Conservation (phyloP, 2,329 filamentous ascomycete genomes). For the Capronia epimyces region DNA sequence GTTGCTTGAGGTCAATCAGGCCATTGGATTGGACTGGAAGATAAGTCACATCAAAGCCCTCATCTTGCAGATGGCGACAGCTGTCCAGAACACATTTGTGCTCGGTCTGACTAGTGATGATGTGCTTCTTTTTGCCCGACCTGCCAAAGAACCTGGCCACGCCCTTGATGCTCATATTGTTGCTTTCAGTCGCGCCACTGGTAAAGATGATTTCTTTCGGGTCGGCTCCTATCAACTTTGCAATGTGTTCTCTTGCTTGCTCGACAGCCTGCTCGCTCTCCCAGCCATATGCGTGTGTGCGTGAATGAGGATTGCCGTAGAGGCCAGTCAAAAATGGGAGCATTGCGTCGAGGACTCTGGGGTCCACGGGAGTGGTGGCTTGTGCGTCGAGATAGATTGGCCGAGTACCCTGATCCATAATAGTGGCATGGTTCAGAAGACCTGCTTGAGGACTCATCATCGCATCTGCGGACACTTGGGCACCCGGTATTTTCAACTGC, state of each 20-base stretch:
- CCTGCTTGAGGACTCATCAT: conserved; percentile 77
- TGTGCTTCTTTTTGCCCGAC: conserved; percentile 94
- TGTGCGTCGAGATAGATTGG: conserved; percentile 99
- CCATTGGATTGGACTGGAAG: conserved; percentile 83
- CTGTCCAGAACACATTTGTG: conserved; percentile 99
- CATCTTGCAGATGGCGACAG: conserved; percentile 92
- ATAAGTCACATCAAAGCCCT: conserved; percentile 96
- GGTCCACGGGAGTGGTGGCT: conserved; percentile 90
- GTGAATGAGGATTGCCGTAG: conserved; percentile 94
- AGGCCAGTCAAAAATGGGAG: conserved; percentile 87
- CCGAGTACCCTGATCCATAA: conserved; percentile 86
- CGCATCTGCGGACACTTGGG: conserved; percentile 56
- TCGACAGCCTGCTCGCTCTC: conserved; percentile 94
- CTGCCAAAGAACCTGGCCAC: conserved; percentile 92
- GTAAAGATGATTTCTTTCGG: conserved; percentile 99
- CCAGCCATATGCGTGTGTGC: conserved; percentile 98
- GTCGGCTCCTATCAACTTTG: conserved; percentile 83
- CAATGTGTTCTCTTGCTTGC: conserved; percentile 75
- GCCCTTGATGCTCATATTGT: conserved; percentile 99
- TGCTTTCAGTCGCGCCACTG: conserved; percentile 94
- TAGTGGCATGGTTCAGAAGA: conserved; percentile 80
- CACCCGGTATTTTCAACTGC: conserved; percentile 56
- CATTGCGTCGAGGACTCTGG: conserved; percentile 93
- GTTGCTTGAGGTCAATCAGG: conserved; percentile 73
- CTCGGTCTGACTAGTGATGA: conserved; percentile 95